Conservation (phyloP, 163 green algal genomes). For the Scenedesmus sp. region DNA sequence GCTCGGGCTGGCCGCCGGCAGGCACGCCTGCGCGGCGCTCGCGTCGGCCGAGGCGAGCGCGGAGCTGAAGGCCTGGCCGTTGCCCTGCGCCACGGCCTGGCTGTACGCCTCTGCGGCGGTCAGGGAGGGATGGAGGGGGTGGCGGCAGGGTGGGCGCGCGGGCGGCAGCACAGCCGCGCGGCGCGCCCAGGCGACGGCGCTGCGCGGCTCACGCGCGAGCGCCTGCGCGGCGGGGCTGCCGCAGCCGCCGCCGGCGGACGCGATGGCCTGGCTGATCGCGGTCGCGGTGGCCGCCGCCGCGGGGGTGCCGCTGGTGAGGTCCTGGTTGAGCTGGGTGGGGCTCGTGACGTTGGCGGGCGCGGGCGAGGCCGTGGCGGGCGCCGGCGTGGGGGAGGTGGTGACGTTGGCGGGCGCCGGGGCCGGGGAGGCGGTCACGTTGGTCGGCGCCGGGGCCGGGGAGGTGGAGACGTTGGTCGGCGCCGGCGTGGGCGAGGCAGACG, state of each 20-base stretch:
- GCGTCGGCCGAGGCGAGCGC: not conserved
- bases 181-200: too few species aligned
- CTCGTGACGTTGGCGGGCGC: not conserved
- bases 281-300: not conserved
- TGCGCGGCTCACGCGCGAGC: not conserved
- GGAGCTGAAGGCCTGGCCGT: not conserved
- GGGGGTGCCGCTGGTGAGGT: constrained; percentile 6
- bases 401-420: too few species aligned
- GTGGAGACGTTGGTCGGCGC: too few species aligned
- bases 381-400: not conserved
- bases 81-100: not conserved
- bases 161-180: too few species aligned
- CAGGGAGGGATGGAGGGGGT: too few species aligned
- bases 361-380: not conserved
- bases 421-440: too few species aligned
- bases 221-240: not conserved
- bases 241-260: constrained; percentile 12
- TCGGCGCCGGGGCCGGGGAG: too few species aligned
- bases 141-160: too few species aligned
- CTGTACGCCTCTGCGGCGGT: too few species aligned
- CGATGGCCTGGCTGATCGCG: constrained; percentile 16
- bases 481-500: too few species aligned
- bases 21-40: not conserved
- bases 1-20: not conserved
- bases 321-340: not conserved